Percentiles rank a stretch among this genome's conserved stretches.
Conservation (phyloP, 352 stramenopile species). For the Globisporangium orthogonon region DNA sequence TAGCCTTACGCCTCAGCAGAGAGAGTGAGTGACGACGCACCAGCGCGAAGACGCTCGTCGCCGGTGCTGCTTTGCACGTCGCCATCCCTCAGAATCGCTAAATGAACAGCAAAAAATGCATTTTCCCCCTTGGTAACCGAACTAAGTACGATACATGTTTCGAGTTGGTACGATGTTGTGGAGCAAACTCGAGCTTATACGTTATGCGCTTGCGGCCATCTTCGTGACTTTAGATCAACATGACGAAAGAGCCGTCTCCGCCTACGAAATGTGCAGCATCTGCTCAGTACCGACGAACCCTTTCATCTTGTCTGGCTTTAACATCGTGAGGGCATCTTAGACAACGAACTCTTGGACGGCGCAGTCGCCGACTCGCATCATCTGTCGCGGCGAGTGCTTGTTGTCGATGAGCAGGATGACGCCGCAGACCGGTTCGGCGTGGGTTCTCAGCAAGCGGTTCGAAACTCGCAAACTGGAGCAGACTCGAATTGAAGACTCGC, state of each 20-base stretch:
- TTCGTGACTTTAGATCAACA: too few relatives aligned
- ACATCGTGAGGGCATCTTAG: constrained; percentile 2
- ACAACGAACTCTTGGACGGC: constrained; percentile 3
- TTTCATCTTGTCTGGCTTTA: neutral
- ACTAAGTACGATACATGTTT: too few relatives aligned
- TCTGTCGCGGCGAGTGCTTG: constrained; percentile 2
- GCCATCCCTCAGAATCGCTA: too few relatives aligned
- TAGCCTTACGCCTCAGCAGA: neutral
- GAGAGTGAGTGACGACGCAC: constrained; percentile 21
- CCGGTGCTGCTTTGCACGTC: neutral
- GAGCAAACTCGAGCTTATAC: too few relatives aligned
- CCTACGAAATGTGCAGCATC: constrained; percentile 3
- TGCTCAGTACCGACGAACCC: neutral
- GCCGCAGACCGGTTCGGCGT: constrained; percentile 14
- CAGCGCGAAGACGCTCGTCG: constrained; percentile 41
- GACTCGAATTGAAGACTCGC: too few relatives aligned
- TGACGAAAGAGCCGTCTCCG: neutral
- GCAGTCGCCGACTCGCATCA: neutral
- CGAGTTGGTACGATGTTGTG: too few relatives aligned
- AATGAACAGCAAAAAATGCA: too few relatives aligned
- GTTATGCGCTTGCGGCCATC: too few relatives aligned
- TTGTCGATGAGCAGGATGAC: constrained; percentile 17
- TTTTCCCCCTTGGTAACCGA: too few relatives aligned
- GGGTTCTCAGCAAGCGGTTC: constrained; percentile 9
- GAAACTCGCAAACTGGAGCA: too few relatives aligned